These are phyloP conservation scores for Beauveria pseudobassiana DNA, from an alignment of 2,329 filamentous ascomycete species.

Conservation along the genomic window DNA sequence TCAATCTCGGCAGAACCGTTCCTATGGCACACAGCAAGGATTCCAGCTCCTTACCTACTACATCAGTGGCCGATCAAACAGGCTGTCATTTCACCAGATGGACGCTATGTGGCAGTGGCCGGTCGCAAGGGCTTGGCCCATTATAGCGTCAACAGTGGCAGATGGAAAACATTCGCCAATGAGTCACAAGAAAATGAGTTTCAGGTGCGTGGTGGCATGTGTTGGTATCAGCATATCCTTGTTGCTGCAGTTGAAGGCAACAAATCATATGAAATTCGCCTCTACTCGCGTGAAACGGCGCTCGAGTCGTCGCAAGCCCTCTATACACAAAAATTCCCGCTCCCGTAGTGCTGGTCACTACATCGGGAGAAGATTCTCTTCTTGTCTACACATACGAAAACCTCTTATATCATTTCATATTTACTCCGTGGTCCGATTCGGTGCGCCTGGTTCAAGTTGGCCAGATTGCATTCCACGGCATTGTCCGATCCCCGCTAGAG, in stretches of 20 bases:
- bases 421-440: conserved; percentile 60
- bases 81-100: conserved; percentile 83
- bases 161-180: conserved; percentile 92
- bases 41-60: conserved; percentile 76
- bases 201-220: conserved; percentile 90
- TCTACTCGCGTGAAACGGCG: conserved; percentile 81
- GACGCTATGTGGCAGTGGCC: conserved; percentile 93
- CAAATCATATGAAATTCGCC: conserved; percentile 74
- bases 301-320: conserved; percentile 68
- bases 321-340: conserved; percentile 71
- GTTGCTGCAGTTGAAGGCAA: conserved; percentile 88
- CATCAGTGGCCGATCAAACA: conserved; percentile 91
- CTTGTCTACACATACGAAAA: conserved; percentile 98
- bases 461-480: conserved; percentile 94
- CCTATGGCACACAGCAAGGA: conserved; percentile 88
- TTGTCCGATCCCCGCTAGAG: conserved; percentile 85
- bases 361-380: conserved; percentile 87
- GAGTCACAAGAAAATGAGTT: conserved; percentile 80
- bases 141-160: conserved; percentile 87
- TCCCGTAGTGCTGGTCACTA: conserved; percentile 82
- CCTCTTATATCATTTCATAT: conserved; percentile 88
- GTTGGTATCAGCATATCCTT: conserved; percentile 94
- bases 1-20: conserved; percentile 88
- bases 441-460: conserved; percentile 86
- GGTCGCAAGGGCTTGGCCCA: conserved; percentile 86